Percentiles rank a stretch among this genome's conserved stretches.
These are phyloP conservation scores for Anthracocystis panici-leucophaei DNA, from an alignment of 1,284 basidiomycete genomes.

Conservation along the genomic window DNA sequence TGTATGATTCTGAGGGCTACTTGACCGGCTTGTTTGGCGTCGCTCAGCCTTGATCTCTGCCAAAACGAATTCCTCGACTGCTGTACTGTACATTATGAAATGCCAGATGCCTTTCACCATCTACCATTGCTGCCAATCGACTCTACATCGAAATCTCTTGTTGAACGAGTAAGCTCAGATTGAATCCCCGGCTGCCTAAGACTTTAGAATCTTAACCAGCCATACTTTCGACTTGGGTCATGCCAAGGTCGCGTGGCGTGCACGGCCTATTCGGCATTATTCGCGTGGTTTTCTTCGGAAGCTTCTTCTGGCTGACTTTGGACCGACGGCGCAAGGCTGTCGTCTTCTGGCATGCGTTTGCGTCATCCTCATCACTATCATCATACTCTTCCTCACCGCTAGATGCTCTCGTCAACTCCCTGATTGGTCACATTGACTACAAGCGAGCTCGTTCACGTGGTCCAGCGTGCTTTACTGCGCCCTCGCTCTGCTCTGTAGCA, in stretches of 20 bases:
- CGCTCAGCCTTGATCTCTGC: constrained; percentile 19
- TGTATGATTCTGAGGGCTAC: constrained; percentile 63
- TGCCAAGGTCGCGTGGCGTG: constrained; percentile 1
- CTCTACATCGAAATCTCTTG: too few relatives aligned
- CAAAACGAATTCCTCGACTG: neutral
- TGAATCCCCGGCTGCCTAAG: too few relatives aligned
- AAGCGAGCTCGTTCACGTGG: neutral
- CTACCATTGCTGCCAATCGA: too few relatives aligned
- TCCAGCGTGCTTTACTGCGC: neutral
- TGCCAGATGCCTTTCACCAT: neutral
- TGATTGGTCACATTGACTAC: neutral
- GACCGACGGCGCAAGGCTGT: neutral
- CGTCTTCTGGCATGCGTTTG: neutral
- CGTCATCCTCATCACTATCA: neutral
- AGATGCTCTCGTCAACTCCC: neutral
- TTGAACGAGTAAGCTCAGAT: too few relatives aligned
- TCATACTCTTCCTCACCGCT: neutral
- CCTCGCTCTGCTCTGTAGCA: constrained; percentile 13
- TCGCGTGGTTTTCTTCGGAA: constrained; percentile 2
- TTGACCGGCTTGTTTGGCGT: constrained; percentile 52
- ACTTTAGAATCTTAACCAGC: too few relatives aligned
- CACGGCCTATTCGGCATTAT: constrained; percentile 1
- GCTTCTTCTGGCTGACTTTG: neutral
- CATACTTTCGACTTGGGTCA: neutral
- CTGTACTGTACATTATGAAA: constrained; percentile 18